Percentiles rank a stretch among this genome's conserved stretches.
Conservation (phyloP, 805 yeast genomes). For the Jamesozyma jinghongensis region DNA sequence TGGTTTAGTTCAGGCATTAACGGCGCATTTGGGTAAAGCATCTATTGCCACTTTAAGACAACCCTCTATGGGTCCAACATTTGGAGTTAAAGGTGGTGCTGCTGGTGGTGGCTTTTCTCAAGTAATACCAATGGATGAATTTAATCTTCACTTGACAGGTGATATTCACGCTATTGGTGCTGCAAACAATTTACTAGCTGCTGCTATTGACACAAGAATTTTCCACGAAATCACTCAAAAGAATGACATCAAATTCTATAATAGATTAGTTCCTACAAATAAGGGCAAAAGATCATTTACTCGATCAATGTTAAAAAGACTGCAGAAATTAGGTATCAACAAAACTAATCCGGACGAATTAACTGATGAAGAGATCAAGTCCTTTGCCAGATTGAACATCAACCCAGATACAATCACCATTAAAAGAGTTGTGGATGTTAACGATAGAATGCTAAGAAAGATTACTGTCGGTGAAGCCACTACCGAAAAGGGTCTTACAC, state of each 20-base stretch:
- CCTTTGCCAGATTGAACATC: constrained; percentile 77
- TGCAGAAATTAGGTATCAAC: constrained; percentile 69
- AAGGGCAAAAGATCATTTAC: constrained; percentile 76
- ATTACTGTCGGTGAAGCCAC: constrained; percentile 87
- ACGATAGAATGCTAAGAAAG: constrained; percentile 84
- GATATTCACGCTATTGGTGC: constrained; percentile 95
- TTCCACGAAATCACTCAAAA: constrained; percentile 89
- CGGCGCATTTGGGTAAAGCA: constrained; percentile 75
- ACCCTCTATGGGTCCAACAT: constrained; percentile 99
- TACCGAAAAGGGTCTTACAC: constrained; percentile 80
- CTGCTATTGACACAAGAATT: constrained; percentile 94
- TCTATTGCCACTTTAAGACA: constrained; percentile 94
- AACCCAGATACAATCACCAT: constrained; percentile 86
- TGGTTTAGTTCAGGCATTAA: constrained; percentile 90
- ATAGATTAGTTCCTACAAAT: constrained; percentile 77
- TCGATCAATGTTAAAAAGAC: constrained; percentile 65
- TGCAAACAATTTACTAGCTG: constrained; percentile 88
- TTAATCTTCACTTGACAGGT: constrained; percentile 95
- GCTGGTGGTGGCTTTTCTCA: constrained; percentile 99
- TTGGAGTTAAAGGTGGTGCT: constrained; percentile 98
- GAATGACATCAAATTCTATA: constrained; percentile 65
- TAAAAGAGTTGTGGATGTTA: constrained; percentile 89
- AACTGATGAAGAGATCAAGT: constrained; percentile 62
- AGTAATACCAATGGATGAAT: constrained; percentile 98
- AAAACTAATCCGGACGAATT: constrained; percentile 74